Evolutionary conservation across 163 green algal genomes (phyloP).

Genomic region (Botryococcus braunii): DNA sequence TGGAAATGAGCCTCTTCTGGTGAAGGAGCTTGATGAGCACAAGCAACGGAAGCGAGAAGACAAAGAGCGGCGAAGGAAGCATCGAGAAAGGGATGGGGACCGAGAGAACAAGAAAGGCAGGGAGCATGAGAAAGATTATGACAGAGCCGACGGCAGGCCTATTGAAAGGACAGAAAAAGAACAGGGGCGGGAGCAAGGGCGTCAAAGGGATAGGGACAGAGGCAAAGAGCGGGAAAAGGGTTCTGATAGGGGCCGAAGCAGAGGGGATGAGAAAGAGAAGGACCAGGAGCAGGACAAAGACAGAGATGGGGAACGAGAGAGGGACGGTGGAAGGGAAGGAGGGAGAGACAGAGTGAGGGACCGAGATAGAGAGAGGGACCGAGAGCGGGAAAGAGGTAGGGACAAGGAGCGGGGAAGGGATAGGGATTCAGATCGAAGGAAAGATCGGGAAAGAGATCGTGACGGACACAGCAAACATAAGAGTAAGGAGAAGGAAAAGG

Average conservation of each 20-base stretch:
- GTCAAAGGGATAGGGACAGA: background rate
- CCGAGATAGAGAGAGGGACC: conserved; percentile 17
- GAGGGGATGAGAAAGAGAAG: background rate
- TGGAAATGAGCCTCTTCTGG: no score
- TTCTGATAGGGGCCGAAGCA: background rate
- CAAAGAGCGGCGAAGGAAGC: conserved; percentile 1
- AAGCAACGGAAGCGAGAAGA: background rate
- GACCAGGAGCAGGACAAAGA: no score
- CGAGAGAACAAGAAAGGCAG: background rate
- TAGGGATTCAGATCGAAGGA: conserved; percentile 14
- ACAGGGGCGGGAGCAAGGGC: background rate
- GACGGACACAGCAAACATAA: conserved; percentile 8
- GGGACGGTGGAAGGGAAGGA: conserved; percentile 8
- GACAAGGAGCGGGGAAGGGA: conserved; percentile 16
- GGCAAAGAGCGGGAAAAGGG: background rate
- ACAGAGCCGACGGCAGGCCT: background rate
- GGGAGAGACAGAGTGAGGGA: conserved; percentile 12
- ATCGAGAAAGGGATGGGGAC: background rate
- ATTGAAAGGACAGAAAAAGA: background rate
- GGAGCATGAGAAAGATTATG: background rate
- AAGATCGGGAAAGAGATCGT: conserved; percentile 9
- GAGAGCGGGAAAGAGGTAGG: conserved; percentile 7
- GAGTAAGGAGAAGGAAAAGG: conserved; percentile 9
- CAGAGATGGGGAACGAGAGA: background rate
- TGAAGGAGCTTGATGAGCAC: no score